Conservation (phyloP, 768 basidiomycete genomes). For the Rhizopogon roseolus region DNA sequence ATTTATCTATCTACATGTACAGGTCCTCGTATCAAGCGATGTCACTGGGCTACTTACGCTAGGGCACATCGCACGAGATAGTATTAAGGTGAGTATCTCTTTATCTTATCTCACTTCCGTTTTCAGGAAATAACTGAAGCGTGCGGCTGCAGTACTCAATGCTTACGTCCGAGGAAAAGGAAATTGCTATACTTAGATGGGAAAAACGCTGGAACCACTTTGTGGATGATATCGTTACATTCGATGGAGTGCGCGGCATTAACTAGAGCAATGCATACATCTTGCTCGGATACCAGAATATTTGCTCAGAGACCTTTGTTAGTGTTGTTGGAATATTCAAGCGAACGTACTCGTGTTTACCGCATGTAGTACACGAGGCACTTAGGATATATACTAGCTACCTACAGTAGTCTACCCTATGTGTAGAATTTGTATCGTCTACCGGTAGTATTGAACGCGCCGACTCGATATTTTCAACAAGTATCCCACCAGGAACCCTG, state of each 20-base stretch:
- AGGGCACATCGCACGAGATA: conserved; percentile 59
- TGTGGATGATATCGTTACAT: conserved; percentile 29
- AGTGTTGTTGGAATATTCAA: too few relatives aligned
- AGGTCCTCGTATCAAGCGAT: conserved; percentile 69
- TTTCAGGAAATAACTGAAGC: neutral
- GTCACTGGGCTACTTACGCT: conserved; percentile 60
- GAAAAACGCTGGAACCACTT: conserved; percentile 45
- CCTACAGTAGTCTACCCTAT: too few relatives aligned
- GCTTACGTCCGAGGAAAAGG: conserved; percentile 43
- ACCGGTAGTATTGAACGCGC: too few relatives aligned
- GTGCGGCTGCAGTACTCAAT: conserved; percentile 43
- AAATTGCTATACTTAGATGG: conserved; percentile 37
- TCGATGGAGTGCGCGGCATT: neutral
- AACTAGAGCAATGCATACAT: neutral
- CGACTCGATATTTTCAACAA: too few relatives aligned
- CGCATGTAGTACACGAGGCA: too few relatives aligned
- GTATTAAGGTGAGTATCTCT: conserved; percentile 43
- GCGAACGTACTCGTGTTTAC: too few relatives aligned
- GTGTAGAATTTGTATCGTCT: too few relatives aligned
- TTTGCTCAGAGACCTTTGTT: too few relatives aligned
- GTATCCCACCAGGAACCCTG: too few relatives aligned
- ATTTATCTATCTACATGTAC: neutral
- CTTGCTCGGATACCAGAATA: neutral
- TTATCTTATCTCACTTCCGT: too few relatives aligned
- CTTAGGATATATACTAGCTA: too few relatives aligned